Conservation (phyloP, 2,329 filamentous ascomycete species). For the Fusarium sororula region DNA sequence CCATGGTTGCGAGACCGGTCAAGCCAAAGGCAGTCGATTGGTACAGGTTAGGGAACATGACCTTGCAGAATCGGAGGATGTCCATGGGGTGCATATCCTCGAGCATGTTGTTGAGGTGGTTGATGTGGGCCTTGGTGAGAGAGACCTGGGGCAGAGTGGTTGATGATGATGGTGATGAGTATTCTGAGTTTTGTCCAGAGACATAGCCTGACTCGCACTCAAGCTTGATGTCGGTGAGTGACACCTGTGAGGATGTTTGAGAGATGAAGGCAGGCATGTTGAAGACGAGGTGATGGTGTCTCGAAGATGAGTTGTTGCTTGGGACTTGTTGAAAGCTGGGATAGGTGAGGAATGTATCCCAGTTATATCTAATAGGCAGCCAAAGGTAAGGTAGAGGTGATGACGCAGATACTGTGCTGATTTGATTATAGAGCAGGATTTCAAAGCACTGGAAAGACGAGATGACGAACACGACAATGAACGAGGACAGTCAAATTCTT, state of each 20-base stretch:
- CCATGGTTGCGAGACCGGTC: conserved; percentile 82
- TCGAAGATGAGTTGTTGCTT: conserved; percentile 19
- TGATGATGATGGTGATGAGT: conserved; percentile 48
- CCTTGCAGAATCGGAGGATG: conserved; percentile 90
- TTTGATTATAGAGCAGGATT: conserved; percentile 27
- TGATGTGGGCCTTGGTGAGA: conserved; percentile 87
- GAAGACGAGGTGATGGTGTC: conserved; percentile 34
- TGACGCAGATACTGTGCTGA: conserved; percentile 41
- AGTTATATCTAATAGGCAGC: conserved; percentile 27
- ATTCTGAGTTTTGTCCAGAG: conserved; percentile 56
- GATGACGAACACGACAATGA: conserved; percentile 33
- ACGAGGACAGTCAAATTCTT: conserved; percentile 42
- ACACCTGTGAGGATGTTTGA: conserved; percentile 52
- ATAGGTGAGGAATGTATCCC: conserved; percentile 25
- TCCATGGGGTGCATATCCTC: conserved; percentile 90
- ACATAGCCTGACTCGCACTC: conserved; percentile 86
- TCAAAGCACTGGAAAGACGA: conserved; percentile 32
- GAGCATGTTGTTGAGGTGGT: conserved; percentile 89
- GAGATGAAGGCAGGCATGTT: conserved; percentile 50
- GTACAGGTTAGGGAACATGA: conserved; percentile 88
- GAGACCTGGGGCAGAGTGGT: conserved; percentile 74
- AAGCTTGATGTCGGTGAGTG: conserved; percentile 53
- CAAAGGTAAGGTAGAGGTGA: conserved; percentile 27
- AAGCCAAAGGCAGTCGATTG: conserved; percentile 87
- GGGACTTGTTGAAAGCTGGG: conserved; percentile 36